Evolutionary conservation across 352 stramenopile species (phyloP).

Genomic region (Phytophthora boehmeriae): DNA sequence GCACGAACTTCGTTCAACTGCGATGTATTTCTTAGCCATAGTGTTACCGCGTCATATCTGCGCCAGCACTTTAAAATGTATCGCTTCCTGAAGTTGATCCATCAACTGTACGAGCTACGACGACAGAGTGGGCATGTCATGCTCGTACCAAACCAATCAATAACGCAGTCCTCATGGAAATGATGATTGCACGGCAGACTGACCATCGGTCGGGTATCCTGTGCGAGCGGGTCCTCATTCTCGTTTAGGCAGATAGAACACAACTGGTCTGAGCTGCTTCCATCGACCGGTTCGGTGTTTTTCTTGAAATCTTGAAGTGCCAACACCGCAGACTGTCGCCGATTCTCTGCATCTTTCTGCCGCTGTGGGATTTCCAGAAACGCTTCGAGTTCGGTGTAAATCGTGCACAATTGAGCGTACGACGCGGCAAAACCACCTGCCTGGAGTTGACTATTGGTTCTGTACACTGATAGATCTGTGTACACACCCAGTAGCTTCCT

Average conservation of each 20-base stretch:
- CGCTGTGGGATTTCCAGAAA: conserved; percentile 57
- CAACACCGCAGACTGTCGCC: conserved; percentile 47
- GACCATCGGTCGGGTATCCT: conserved; percentile 36
- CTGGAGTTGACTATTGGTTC: conserved; percentile 32
- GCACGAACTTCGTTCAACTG: too few species aligned
- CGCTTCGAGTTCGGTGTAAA: conserved; percentile 42
- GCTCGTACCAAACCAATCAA: conserved; percentile 71
- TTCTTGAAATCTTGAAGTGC: conserved; percentile 53
- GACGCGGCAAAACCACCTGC: conserved; percentile 24
- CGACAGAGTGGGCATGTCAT: conserved; percentile 66
- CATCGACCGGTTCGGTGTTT: background rate
- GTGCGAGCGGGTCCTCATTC: conserved; percentile 36
- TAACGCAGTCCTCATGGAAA: conserved; percentile 77
- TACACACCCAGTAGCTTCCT: conserved; percentile 54
- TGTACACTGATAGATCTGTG: conserved; percentile 57
- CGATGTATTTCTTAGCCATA: too few species aligned
- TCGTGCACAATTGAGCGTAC: conserved; percentile 25
- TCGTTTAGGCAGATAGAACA: conserved; percentile 65
- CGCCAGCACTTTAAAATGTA: too few species aligned
- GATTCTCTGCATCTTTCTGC: conserved; percentile 50
- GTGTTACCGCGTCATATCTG: too few species aligned
- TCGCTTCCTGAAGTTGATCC: background rate
- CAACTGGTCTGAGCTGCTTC: conserved; percentile 15
- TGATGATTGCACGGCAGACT: conserved; percentile 55
- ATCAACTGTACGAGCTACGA: conserved; percentile 15